phyloP scores from a whole-genome alignment of 106 monocot species.

The Iris macrosiphon region DNA sequence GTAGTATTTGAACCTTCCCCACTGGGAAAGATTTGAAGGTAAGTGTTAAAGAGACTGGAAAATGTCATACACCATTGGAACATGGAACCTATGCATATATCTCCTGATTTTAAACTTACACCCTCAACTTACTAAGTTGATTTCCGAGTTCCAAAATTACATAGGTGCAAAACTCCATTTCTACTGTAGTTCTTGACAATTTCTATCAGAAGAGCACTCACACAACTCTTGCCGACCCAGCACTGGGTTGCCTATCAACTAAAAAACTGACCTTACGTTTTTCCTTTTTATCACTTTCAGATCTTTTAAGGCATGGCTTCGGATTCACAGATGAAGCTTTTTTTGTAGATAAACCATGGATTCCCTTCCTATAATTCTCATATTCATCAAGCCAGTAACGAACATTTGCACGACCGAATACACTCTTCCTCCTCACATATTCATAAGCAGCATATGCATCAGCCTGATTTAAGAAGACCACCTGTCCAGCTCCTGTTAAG shows the following conservation, averaged over 20 bases:
- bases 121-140: no score
- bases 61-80: no score
- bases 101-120: no score
- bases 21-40: no score
- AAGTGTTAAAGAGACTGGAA: no score
- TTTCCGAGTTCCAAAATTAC: no score
- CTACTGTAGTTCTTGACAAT: no score
- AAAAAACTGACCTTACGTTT: slow-evolving; percentile 14
- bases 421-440: slow-evolving; percentile 19
- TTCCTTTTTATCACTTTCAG: slow-evolving; percentile 7
- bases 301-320: slow-evolving; percentile 28
- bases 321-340: slow-evolving; percentile 5
- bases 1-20: no score
- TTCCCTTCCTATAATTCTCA: slow-evolving; percentile 7
- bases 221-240: no score
- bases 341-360: not conserved
- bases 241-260: not conserved
- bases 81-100: no score
- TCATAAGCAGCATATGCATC: slow-evolving; percentile 32
- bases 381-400: slow-evolving; percentile 41
- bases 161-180: no score
- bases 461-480: slow-evolving; percentile 25
- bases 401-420: slow-evolving; percentile 33
- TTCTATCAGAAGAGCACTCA: no score
- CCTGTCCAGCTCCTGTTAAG: slow-evolving; percentile 42